Base-by-base conservation (phyloP, 164 flowering plant species). In the Litsea cubeba region DNA sequence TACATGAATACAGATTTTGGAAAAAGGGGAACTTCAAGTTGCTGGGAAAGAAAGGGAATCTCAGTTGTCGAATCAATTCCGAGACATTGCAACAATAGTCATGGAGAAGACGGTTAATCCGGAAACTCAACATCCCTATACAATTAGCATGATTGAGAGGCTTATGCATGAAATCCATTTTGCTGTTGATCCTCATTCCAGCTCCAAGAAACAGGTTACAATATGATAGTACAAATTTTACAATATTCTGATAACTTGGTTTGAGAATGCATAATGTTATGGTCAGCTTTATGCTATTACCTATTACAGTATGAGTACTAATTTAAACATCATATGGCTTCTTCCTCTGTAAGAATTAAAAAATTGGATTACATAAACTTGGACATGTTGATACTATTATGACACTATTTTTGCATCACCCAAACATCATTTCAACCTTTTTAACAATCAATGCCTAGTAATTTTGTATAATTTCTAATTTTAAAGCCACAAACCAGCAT, bases 41-140 rank as follows among this genome's bases (percentile, higher is more conserved):
- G 97, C 98, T 5, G 98, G 99, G 63, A 95, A 93, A 84, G 99
- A 95, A 80, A 88, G 99, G 78, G 98, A 95, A 26, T 86, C 95
- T 32, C 92, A 88, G 81, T 81, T 92, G 2, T 88, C 94, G 1
- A 92, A 85, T 81, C 98, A 93, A 83, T 93, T 93, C 72, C 89
- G 97, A 71, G 99, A 95, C 81, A 90, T 95, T 81, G 98, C 99
- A 6, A 92, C 99, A 3, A 91, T 95, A 71, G 95, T 95, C 65
- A 95, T 95, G 99, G 89, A 95, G 85, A 95, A 94, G 84, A 95
- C 99, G 1, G 84, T 88, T 66, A 93, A 95, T 78, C 85, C 95
- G 62, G 97, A 95, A 75, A 95, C 98, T 32, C 88, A 89, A 69
- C 85, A 87, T 2, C 99, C 98, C 17, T 93, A 95, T 71, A 95